These are phyloP conservation scores for Clausena lansium DNA, from an alignment of 345 rosid species.

Conservation along the genomic window DNA sequence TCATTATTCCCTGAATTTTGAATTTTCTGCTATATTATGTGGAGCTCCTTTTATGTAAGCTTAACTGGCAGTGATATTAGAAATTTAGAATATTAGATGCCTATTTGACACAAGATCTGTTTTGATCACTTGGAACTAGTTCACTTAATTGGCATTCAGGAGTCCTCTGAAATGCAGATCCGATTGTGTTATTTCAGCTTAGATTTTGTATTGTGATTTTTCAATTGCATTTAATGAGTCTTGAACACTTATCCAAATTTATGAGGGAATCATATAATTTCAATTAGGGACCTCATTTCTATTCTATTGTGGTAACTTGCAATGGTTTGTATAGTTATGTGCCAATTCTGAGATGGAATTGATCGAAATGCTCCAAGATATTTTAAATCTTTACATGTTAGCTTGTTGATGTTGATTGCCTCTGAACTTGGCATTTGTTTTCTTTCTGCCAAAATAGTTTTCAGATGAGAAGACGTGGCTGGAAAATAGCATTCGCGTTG, in stretches of 20 bases:
- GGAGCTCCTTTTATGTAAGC: not conserved
- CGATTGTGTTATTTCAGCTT: not conserved
- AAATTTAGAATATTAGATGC: not conserved
- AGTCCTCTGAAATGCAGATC: not conserved
- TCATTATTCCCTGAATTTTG: not conserved
- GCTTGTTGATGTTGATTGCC: not conserved
- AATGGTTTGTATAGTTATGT: not conserved
- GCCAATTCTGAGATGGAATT: not conserved
- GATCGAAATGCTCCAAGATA: not conserved
- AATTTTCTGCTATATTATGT: not conserved
- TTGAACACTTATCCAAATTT: too few relatives aligned
- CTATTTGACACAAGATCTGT: not conserved
- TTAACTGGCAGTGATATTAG: not conserved
- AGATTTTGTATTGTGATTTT: not conserved
- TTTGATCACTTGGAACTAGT: not conserved
- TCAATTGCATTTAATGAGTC: not conserved
- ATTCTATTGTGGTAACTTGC: not conserved
- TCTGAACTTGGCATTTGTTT: not conserved
- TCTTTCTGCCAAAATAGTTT: slow-evolving; percentile 30
- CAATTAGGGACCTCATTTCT: not conserved
- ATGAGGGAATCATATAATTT: not conserved
- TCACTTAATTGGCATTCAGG: not conserved
- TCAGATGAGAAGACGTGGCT: slow-evolving; percentile 38
- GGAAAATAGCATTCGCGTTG: slow-evolving; percentile 67
- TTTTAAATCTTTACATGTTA: not conserved